Base-by-base conservation (phyloP, 129 eudicot species). In the Saposhnikovia divaricata region DNA sequence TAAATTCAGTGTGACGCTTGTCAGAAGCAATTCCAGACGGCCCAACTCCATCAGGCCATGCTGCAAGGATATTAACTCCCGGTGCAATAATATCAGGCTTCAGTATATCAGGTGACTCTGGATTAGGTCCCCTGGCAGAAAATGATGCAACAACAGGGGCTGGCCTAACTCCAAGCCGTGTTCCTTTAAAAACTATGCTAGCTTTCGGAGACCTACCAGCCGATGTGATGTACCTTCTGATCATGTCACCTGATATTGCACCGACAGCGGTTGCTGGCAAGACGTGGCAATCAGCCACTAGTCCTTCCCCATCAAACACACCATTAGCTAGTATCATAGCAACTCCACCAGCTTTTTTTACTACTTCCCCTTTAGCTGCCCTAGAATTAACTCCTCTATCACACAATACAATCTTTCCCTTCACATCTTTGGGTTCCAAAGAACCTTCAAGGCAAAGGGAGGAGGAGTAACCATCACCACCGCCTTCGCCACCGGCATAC, bases 81-180 rank as follows among this genome's bases (percentile, higher is more conserved):
- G 98, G 98, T 5, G 98, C 98, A 28, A 95, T 92, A 14, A 95
- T 68, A 81, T 95, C 98, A 6, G 98, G 98, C 75, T 94, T 95
- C 28, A 95, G 55, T 45, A 95, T 89, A 66, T 95, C 98, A 6
- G 98, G 97, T 0, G 96, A 85, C 70, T 91, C 89, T 0, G 96
- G 96, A 81, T 95, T 95, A 6, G 98, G 98, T 12, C 98, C 98
- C 7, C 98, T 87, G 59, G 97, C 94, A 0, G 98, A 95, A 79
- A 95, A 95, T 3, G 98, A 89, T 3, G 98, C 98, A 63, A 95
- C 97, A 0, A 95, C 83, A 3, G 99, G 98, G 3, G 99, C 99
- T 0, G 98, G 98, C 51, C 88, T 81, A 13, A 95, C 91, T 43
- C 87, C 79, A 10, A 92, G 79, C 66, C 91, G 74, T 4, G 99